Evolutionary conservation across 1,284 basidiomycete genomes (phyloP).

Genomic region (Sporisorium sorghi): DNA sequence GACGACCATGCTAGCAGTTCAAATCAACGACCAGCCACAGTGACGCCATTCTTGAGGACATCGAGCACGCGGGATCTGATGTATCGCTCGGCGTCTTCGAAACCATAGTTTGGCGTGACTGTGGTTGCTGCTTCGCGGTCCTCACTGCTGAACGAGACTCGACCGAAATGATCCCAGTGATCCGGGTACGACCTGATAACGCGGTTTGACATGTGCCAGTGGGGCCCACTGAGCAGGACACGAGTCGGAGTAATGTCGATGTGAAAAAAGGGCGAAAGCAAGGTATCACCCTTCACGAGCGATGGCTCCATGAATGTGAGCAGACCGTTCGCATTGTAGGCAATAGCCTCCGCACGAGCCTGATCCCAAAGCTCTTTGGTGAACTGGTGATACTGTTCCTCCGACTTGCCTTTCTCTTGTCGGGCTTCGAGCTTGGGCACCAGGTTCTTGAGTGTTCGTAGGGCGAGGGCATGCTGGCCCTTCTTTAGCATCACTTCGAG

Average conservation of each 20-base stretch:
- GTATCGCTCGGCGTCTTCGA: constrained; percentile 22
- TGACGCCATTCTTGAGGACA: constrained; percentile 27
- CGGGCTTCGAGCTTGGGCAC: constrained; percentile 28
- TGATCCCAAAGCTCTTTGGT: constrained; percentile 16
- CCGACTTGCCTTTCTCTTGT: constrained; percentile 18
- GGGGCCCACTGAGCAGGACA: constrained; percentile 27
- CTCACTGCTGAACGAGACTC: constrained; percentile 36
- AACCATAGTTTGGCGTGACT: constrained; percentile 27
- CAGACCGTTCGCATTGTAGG: not conserved
- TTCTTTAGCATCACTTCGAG: constrained; percentile 10
- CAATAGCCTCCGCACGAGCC: constrained; percentile 12
- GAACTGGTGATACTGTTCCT: constrained; percentile 10
- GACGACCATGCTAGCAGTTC: constrained; percentile 39
- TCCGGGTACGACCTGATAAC: constrained; percentile 24
- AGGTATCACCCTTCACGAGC: constrained; percentile 9
- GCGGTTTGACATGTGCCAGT: constrained; percentile 43
- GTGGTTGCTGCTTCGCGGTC: constrained; percentile 29
- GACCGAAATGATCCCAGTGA: constrained; percentile 40
- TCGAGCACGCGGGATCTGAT: constrained; percentile 21
- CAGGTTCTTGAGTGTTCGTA: constrained; percentile 20
- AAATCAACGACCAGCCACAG: constrained; percentile 31
- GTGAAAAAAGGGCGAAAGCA: constrained; percentile 18
- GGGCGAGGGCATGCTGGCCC: constrained; percentile 9
- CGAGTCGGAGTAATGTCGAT: constrained; percentile 37
- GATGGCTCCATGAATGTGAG: constrained; percentile 8